phyloP scores from a whole-genome alignment of 257 asterid species.

The Ajuga chamaepitys region DNA sequence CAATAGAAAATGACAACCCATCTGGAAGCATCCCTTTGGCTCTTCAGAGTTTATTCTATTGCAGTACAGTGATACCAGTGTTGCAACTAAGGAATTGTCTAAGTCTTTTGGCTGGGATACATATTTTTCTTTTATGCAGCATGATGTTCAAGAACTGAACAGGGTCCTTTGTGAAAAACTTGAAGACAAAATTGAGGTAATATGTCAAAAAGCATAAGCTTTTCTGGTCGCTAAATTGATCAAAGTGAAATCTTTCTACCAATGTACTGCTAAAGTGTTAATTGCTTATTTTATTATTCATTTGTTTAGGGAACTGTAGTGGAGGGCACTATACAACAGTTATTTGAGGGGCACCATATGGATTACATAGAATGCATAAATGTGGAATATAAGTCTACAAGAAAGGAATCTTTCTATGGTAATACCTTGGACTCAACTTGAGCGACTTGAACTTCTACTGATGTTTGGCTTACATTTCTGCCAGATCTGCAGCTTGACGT shows the following conservation, averaged over 20 bases:
- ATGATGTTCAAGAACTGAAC: slow-evolving; percentile 68
- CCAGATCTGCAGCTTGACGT: slow-evolving; percentile 68
- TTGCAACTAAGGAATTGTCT: slow-evolving; percentile 64
- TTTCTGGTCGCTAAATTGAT: not conserved
- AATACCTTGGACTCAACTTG: not conserved
- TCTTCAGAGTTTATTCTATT: slow-evolving; percentile 61
- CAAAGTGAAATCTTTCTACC: not conserved
- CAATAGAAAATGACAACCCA: slow-evolving; percentile 63
- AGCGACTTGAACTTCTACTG: slow-evolving; percentile 1
- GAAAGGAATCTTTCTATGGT: slow-evolving; percentile 74
- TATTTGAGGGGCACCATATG: slow-evolving; percentile 74
- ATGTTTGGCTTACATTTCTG: not conserved
- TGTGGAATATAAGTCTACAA: slow-evolving; percentile 62
- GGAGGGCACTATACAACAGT: slow-evolving; percentile 64
- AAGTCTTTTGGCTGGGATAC: slow-evolving; percentile 71
- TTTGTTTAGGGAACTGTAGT: slow-evolving; percentile 54
- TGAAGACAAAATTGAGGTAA: slow-evolving; percentile 70
- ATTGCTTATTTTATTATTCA: not conserved
- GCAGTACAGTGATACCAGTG: slow-evolving; percentile 54
- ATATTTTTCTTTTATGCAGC: slow-evolving; percentile 63
- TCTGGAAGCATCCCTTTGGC: slow-evolving; percentile 68
- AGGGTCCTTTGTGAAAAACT: slow-evolving; percentile 66
- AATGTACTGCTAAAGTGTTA: not conserved
- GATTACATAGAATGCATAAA: slow-evolving; percentile 62
- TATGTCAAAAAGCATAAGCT: not conserved